A percentile compares a stretch with the other conserved stretches of the same genome.
Evolutionary conservation across 441 rosid genomes (phyloP).

Genomic region (Pelargonium myrrhifolium): DNA sequence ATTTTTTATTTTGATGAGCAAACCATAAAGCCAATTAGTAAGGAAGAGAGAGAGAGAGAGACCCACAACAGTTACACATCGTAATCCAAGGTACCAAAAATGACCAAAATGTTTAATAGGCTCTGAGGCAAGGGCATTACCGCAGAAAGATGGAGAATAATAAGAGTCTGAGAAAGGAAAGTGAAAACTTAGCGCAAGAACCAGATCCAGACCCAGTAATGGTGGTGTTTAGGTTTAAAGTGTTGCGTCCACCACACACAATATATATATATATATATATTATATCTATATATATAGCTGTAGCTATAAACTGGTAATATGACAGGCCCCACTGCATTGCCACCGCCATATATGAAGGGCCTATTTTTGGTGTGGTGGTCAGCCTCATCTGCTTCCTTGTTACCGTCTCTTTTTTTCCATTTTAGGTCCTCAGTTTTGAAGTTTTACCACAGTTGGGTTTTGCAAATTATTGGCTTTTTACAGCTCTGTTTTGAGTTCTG

Average conservation of each 20-base stretch:
- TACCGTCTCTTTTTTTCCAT: slow-evolving; percentile 32
- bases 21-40: slow-evolving; percentile 18
- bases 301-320: slow-evolving; percentile 1
- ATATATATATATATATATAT: background rate
- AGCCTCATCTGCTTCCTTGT: slow-evolving; percentile 19
- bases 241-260: slow-evolving; percentile 54
- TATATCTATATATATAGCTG: background rate
- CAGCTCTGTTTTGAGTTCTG: slow-evolving; percentile 17
- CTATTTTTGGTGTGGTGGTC: slow-evolving; percentile 19
- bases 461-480: slow-evolving; percentile 20
- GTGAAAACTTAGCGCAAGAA: slow-evolving; percentile 14
- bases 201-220: slow-evolving; percentile 18
- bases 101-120: slow-evolving; percentile 40
- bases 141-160: slow-evolving; percentile 19
- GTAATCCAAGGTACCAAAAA: slow-evolving; percentile 59
- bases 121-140: slow-evolving; percentile 22
- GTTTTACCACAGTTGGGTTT: slow-evolving; percentile 11
- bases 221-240: slow-evolving; percentile 24
- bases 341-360: slow-evolving; percentile 25
- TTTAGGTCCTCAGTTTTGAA: slow-evolving; percentile 21
- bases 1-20: no score
- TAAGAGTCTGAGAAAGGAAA: slow-evolving; percentile 24
- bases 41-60: slow-evolving; percentile 25
- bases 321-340: slow-evolving; percentile 21
- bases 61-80: slow-evolving; percentile 65